Evolutionary conservation across 306 rosid genomes (phyloP), one percentile per base, ranked within the genome.

Genomic region (Chamaecrista fasciculata): DNA sequence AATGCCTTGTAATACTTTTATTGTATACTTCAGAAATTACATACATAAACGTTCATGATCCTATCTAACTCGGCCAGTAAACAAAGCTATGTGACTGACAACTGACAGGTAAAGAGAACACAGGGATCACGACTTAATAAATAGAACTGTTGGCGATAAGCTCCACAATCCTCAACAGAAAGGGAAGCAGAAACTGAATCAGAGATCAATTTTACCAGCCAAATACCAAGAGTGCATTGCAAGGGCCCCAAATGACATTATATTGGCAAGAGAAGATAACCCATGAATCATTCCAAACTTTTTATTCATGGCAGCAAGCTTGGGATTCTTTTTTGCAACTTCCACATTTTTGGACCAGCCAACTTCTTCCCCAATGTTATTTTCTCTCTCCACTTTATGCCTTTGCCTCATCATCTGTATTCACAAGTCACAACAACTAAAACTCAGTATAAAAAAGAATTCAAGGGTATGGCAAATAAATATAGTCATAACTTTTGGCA

Each of bases 231-330:
- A 87, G 83, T 95, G 99, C 84, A 91, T 75, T 19, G 97, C 96
- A 68, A 95, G 96, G 87, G 96, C 73, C 25, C 99, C 97, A 75
- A 91, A 91, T 11, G 99, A 75, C 86, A 95, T 67, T 77, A 95
- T 91, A 76, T 95, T 95, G 20, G 99, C 97, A 20, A 95, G 96
- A 33, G 99, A 91, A 51, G 99, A 95, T 49, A 95, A 73, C 34
- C 99, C 99, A 64, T 95, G 99, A 83, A 95, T 86, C 99, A 95
- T 91, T 69, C 99, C 99, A 18, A 95, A 95, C 71, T 91, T 95
- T 92, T 95, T 95, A 68, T 95, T 91, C 95, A 95, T 91, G 52
- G 96, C 95, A 52, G 89, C 87, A 50, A 95, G 96, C 82, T 91
- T 86, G 26, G 99, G 96, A 63, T 95, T 89, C 73, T 34, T 78